Base-by-base conservation (phyloP, 1,284 basidiomycete genomes). In the Sporisorium graminicola region DNA sequence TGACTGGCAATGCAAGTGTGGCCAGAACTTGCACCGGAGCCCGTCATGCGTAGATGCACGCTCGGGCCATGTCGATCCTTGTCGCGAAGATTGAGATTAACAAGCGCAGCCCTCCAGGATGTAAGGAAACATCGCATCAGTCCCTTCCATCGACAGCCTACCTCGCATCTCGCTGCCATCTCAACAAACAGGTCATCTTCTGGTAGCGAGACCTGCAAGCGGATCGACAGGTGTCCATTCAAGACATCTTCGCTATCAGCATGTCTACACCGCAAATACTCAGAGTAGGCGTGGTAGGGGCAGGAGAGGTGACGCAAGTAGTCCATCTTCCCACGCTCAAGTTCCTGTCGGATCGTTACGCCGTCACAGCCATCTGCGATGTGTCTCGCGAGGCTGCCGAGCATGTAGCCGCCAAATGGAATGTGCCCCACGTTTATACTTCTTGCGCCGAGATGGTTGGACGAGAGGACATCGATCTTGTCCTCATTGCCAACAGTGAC, bases 281-380 rank as follows among this genome's bases (percentile, higher is more conserved):
- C 14, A 62, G 72, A 9, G 80, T 82, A 5, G 81, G 81, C 42
- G 65, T 82, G n/a, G 72, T 78, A 0, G 81, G 81, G 14, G 76
- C 78, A 43, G 84, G 84, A 10, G 79, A 81, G 49, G 82, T 84
- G 22, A 78, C 82, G 7, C 82, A 84, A 51, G 79, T 81, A 14
- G 69, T 70, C 7, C 79, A 85, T 57, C 77, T 86, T 0, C 83
- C 83, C 3, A 85, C 83, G 8, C 67, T 86, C 31, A 58, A 64
- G 35, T 67, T 82, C 22, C 58, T 86, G 3, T 66, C 60, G 5
- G 68, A 81, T 50, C 58, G 66, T 24, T 86, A 72, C 62, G 65
- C 67, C 16, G 83, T 86, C 12, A 69, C 66, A 8, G 86, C 86
- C 7, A 75, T 87, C 20, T 86, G 85, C 43, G 86, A 87, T 58